Evolutionary conservation across 2,329 filamentous ascomycete species (phyloP), one percentile per base, ranked within the genome.

Genomic region (Dichotomopilus funicola): DNA sequence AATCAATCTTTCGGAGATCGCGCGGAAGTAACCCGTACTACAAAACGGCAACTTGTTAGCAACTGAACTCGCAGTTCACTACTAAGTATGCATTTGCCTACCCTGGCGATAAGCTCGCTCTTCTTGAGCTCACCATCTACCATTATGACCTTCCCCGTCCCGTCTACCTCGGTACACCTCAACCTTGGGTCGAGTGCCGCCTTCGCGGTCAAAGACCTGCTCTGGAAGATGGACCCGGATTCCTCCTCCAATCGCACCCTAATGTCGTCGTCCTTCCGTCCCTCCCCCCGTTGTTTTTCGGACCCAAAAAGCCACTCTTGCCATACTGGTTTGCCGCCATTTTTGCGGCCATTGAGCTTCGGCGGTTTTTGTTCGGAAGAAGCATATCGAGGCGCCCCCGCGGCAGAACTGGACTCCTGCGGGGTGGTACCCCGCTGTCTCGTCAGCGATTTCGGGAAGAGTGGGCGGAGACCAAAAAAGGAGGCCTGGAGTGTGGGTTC

Each of bases 1-100:
- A 96, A 70, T 99, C 94, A 67, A 99, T 96, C 73, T 99, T 99
- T 65, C 94, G 88, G 55, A 99, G 78, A 75, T 99, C 94, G 59
- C 94, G 91, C 54, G 94, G 92, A 49, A 96, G 80, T 33, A 97
- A 80, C 43, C 91, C 91, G 69, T 96, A 96, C 88, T 92, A 62
- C 57, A 58, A 5, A 36, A 35, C 31, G 7, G 49, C 34, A 54
- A 27, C 19, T 48, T 38, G 61, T 67, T 50, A 69, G 54, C 49
- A 43, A 46, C 34, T 31, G 10, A n/a, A 41, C 19, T 13, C 12
- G 19, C 42, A 11, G 11, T 27, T 31, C 45, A 52, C n/a, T 49
- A 35, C 53, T 40, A 10, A 44, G 37, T 41, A 10, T 7, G 12
- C 11, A 8, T 9, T 48, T 38, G 37, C 59, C 13, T 55, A 66